Conservation (phyloP, 306 rosid genomes). For the Dalbergia cochinchinensis region DNA sequence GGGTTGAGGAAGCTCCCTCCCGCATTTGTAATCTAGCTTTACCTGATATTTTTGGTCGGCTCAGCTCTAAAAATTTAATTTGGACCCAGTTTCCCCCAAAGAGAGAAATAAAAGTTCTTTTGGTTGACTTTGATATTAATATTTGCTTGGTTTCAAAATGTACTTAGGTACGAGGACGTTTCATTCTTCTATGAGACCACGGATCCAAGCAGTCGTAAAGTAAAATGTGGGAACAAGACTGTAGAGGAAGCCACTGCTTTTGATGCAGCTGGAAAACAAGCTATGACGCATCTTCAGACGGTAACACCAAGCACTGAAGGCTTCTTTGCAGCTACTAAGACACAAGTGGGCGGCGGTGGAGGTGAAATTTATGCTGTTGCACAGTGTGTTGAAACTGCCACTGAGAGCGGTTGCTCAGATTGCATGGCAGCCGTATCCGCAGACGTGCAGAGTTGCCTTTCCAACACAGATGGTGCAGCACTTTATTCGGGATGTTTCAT, state of each 20-base stretch:
- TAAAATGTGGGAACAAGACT: constrained; percentile 39
- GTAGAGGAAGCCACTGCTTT: constrained; percentile 3
- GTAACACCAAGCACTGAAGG: constrained; percentile 53
- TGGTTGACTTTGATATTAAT: not conserved
- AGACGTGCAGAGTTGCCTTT: constrained; percentile 50
- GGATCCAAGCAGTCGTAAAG: not conserved
- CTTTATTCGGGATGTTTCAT: constrained; percentile 72
- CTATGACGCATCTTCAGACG: constrained; percentile 28
- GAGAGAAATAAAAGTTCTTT: too few relatives aligned
- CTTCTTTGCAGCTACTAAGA: constrained; percentile 57
- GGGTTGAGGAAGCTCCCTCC: too few relatives aligned
- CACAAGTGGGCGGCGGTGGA: constrained; percentile 12
- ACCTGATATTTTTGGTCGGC: too few relatives aligned
- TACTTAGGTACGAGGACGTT: constrained; percentile 40
- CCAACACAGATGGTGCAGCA: constrained; percentile 51
- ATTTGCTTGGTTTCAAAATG: not conserved
- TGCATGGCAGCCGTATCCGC: constrained; percentile 58
- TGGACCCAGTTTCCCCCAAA: too few relatives aligned
- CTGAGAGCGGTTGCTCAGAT: constrained; percentile 39
- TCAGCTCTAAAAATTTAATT: too few relatives aligned
- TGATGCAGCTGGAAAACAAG: constrained; percentile 24
- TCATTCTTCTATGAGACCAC: constrained; percentile 39
- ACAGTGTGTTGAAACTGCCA: constrained; percentile 65
- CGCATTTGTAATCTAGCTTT: too few relatives aligned
- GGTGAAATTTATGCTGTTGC: constrained; percentile 61